A percentile compares a stretch with the other conserved stretches of the same genome.
phyloP scores from a whole-genome alignment of 768 basidiomycete genomes.

The Plicaturopsis crispa region DNA sequence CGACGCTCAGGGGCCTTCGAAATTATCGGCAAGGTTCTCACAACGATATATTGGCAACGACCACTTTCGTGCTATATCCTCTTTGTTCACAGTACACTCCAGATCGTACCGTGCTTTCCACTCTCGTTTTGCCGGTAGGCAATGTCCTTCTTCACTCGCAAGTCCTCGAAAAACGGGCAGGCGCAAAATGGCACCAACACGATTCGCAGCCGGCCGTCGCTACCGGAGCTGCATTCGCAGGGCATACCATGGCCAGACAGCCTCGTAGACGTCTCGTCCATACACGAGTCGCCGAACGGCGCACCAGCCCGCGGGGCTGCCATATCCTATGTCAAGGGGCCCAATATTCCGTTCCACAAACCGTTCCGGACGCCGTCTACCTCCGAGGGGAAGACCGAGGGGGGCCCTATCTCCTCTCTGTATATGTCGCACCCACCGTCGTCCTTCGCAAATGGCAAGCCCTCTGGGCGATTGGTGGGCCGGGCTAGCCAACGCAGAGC shows the following conservation, averaged over 20 bases:
- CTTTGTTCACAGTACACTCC: no score
- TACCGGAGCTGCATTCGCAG: slow-evolving; percentile 68
- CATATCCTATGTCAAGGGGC: slow-evolving; percentile 39
- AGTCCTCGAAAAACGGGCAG: slow-evolving; percentile 44
- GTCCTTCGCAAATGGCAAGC: slow-evolving; percentile 53
- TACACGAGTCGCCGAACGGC: slow-evolving; percentile 32
- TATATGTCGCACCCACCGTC: slow-evolving; percentile 61
- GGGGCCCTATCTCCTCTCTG: slow-evolving; percentile 55
- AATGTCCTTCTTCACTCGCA: slow-evolving; percentile 78
- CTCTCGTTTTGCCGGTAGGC: no score
- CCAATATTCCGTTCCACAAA: slow-evolving; percentile 75
- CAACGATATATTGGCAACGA: no score
- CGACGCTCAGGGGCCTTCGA: no score
- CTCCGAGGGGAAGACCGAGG: slow-evolving; percentile 37
- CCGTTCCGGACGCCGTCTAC: slow-evolving; percentile 51
- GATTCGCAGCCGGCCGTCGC: slow-evolving; percentile 71
- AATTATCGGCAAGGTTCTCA: no score
- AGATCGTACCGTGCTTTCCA: no score
- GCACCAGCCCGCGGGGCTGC: slow-evolving; percentile 55
- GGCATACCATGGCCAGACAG: slow-evolving; percentile 83
- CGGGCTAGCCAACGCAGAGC: slow-evolving; percentile 59
- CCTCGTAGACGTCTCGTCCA: slow-evolving; percentile 65
- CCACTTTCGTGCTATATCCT: no score
- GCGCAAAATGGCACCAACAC: slow-evolving; percentile 27
- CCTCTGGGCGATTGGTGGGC: slow-evolving; percentile 23